These are phyloP conservation scores for Microbotryomycetes sp. DNA, from an alignment of 1,284 basidiomycete genomes.

Conservation along the genomic window DNA sequence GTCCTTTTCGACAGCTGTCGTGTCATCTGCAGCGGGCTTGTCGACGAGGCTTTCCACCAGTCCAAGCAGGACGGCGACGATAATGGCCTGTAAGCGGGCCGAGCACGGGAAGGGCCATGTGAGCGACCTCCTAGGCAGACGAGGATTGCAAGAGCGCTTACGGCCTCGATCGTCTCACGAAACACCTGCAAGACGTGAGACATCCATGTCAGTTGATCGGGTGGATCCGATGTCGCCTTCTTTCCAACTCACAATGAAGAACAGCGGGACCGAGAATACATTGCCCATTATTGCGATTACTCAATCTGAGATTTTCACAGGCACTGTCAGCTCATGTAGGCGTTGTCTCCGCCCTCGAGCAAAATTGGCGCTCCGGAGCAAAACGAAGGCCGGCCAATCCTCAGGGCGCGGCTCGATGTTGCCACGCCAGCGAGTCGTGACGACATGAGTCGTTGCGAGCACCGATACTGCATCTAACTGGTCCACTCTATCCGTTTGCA, in stretches of 20 bases:
- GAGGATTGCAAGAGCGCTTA: not conserved
- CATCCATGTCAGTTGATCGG: not conserved
- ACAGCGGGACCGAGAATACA: constrained; percentile 29
- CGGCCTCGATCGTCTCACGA: constrained; percentile 77
- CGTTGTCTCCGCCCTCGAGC: no score
- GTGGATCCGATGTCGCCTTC: not conserved
- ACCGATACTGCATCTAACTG: no score
- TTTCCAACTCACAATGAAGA: constrained; percentile 28
- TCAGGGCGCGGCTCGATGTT: no score
- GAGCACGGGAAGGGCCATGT: not conserved
- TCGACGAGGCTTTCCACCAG: constrained; percentile 65
- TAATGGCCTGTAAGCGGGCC: constrained; percentile 51
- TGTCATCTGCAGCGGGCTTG: constrained; percentile 13
- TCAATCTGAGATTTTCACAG: no score
- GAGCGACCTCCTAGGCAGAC: not conserved
- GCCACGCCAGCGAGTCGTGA: no score
- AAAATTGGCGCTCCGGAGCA: no score
- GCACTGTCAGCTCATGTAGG: no score
- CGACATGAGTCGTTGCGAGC: no score
- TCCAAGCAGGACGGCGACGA: constrained; percentile 76
- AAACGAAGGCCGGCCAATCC: no score
- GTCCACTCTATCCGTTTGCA: no score
- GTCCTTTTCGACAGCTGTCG: constrained; percentile 6
- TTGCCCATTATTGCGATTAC: no score
- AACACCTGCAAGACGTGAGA: constrained; percentile 47